Conservation (phyloP, 768 basidiomycete species). For the Kwoniella europaea region DNA sequence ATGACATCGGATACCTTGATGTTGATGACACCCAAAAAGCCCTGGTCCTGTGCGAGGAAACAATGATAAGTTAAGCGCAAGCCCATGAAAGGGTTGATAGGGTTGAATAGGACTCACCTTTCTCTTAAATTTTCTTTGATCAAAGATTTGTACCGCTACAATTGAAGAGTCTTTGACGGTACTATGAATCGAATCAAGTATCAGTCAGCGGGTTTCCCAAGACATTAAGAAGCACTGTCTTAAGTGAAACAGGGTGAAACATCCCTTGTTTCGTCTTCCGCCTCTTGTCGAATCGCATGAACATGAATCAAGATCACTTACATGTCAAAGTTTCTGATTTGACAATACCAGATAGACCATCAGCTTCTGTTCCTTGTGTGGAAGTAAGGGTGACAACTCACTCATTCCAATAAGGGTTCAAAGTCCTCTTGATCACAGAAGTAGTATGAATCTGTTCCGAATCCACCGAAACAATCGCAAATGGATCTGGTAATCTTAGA, state of each 20-base stretch:
- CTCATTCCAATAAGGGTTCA: conserved; percentile 59
- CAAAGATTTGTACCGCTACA: conserved; percentile 96
- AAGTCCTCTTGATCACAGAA: conserved; percentile 85
- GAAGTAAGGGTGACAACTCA: conserved; percentile 26
- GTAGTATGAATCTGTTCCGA: conserved; percentile 97
- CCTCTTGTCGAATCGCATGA: too few relatives aligned
- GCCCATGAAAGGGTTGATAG: neutral
- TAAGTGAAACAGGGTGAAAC: neutral
- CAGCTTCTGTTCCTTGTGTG: neutral
- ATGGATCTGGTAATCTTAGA: conserved; percentile 94
- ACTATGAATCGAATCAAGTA: conserved; percentile 59
- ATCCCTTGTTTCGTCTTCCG: neutral
- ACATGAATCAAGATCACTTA: conserved; percentile 58
- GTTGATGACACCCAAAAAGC: conserved; percentile 97
- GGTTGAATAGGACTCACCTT: conserved; percentile 58
- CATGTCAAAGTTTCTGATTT: conserved; percentile 90
- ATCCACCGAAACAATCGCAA: conserved; percentile 97
- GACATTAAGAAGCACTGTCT: neutral
- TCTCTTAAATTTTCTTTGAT: conserved; percentile 98
- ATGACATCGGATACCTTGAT: conserved; percentile 86
- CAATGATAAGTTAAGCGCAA: neutral
- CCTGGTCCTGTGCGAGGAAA: conserved; percentile 69
- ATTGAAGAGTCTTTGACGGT: conserved; percentile 98
- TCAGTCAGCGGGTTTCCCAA: neutral
- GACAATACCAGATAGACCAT: neutral